Base-by-base conservation (phyloP, 768 basidiomycete genomes). In the Boletus rubescentipes region DNA sequence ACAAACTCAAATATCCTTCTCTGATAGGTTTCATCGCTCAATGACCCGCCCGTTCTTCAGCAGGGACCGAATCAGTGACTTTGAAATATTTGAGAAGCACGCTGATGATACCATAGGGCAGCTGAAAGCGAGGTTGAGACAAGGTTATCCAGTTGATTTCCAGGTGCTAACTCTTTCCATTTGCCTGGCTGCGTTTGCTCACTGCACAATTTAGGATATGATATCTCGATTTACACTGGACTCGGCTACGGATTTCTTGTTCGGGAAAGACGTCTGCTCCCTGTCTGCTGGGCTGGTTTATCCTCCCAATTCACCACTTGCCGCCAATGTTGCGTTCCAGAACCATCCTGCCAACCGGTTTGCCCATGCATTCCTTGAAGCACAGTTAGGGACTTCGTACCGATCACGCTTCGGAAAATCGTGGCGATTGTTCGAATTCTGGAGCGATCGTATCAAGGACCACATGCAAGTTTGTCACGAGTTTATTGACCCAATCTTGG, bases 11-110 rank as follows among this genome's bases (percentile, higher is more conserved):
- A 23, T 12, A 30, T 16, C 46, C 45, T 18, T 29, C 1, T 16
- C 29, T 15, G 9, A 42, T 47, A 83, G 82, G 59, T 81, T 84
- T 65, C 83, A 85, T 58, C 79, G 83, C 14, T 63, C 75, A 0
- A 82, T 85, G 72, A 79, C 81, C 0, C 77, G 85, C 4, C 85
- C 85, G 0, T 86, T 84, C 72, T 85, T 86, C 71, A 75, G 55
- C 54, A 76, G 71, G 46, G 79, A 83, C 21, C 69, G 79, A 5
- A 80, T 83, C 45, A 76, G 74, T 54, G 74, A 83, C 54, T 82
- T 83, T 60, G 79, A 81, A 15, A 78, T 73, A 47, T 83, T 85
- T 61, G 79, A 79, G 41, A 69, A 72, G 5, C 82, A 83, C 46
- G 74, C 81, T 0, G 71, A 75, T 2, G 70, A 77, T 18, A 77